These are phyloP conservation scores for Nemophila menziesii DNA, from an alignment of 257 asterid genomes.

Conservation along the genomic window DNA sequence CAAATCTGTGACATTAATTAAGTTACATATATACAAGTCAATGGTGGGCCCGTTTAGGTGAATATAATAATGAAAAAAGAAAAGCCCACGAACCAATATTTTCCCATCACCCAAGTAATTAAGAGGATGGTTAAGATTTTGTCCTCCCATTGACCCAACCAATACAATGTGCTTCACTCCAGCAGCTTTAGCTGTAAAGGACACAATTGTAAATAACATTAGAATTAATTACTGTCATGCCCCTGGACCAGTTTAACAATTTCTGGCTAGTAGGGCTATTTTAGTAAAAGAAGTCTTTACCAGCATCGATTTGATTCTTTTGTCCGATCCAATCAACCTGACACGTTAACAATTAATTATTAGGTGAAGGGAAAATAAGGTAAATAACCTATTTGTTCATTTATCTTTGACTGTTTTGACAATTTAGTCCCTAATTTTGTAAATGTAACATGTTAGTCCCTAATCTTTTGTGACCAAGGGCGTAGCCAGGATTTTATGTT, in stretches of 20 bases:
- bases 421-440: too few species aligned
- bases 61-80: too few species aligned
- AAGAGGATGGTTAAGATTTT: constrained; percentile 54
- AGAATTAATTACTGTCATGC: too few species aligned
- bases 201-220: not conserved
- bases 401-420: too few species aligned
- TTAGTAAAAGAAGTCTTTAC: constrained; percentile 20
- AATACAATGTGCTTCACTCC: constrained; percentile 90
- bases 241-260: not conserved
- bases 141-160: constrained; percentile 99
- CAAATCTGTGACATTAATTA: constrained; percentile 38
- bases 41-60: not conserved
- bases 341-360: constrained; percentile 9
- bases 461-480: too few species aligned
- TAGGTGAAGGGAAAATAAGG: too few species aligned
- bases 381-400: too few species aligned
- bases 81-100: constrained; percentile 50
- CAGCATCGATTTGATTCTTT: constrained; percentile 88
- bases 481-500: too few species aligned
- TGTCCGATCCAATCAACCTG: constrained; percentile 98
- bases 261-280: too few species aligned
- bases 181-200: constrained; percentile 74
- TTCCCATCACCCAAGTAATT: constrained; percentile 85
- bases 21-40: not conserved
- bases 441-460: too few species aligned